A percentile compares a stretch with the other conserved stretches of the same genome.
phyloP scores from a whole-genome alignment of 83 land plant genomes.

The Picea abies region DNA sequence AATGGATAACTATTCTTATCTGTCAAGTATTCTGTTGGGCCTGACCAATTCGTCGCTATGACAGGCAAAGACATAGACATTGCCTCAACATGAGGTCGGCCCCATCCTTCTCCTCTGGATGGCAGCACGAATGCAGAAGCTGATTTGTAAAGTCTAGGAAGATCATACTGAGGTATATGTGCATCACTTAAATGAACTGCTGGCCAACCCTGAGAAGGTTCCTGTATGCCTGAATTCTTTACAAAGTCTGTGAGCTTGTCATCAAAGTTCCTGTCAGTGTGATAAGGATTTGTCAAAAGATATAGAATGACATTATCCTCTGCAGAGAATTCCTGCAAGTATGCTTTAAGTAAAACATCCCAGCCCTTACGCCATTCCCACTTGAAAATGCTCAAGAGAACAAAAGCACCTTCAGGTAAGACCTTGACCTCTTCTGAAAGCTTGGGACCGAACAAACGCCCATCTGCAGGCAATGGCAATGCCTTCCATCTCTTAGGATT shows the following conservation, averaged over 20 bases:
- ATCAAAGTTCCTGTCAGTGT: conserved; percentile 48
- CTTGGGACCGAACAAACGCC: conserved; percentile 28
- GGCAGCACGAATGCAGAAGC: conserved; percentile 82
- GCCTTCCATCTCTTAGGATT: conserved; percentile 53
- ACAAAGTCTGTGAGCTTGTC: conserved; percentile 47
- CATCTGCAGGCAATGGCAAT: conserved; percentile 14
- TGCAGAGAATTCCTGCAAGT: conserved; percentile 69
- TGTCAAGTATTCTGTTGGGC: conserved; percentile 82
- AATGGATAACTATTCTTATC: conserved; percentile 71
- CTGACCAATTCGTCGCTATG: conserved; percentile 93
- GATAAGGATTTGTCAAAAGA: conserved; percentile 72
- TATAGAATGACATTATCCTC: conserved; percentile 65
- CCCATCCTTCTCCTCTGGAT: conserved; percentile 94
- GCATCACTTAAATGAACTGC: conserved; percentile 48
- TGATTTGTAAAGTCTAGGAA: conserved; percentile 67
- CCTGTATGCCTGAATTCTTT: conserved; percentile 31
- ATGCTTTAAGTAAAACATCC: conserved; percentile 77
- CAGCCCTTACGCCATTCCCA: conserved; percentile 95
- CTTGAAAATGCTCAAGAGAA: conserved; percentile 86
- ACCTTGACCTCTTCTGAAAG: background rate
- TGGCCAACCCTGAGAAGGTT: conserved; percentile 75
- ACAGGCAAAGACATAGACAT: conserved; percentile 92
- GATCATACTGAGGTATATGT: conserved; percentile 69
- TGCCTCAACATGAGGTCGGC: conserved; percentile 85
- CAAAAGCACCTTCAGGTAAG: conserved; percentile 23